phyloP scores from a whole-genome alignment of 2,329 filamentous ascomycete species.

The Triangularia setosa region DNA sequence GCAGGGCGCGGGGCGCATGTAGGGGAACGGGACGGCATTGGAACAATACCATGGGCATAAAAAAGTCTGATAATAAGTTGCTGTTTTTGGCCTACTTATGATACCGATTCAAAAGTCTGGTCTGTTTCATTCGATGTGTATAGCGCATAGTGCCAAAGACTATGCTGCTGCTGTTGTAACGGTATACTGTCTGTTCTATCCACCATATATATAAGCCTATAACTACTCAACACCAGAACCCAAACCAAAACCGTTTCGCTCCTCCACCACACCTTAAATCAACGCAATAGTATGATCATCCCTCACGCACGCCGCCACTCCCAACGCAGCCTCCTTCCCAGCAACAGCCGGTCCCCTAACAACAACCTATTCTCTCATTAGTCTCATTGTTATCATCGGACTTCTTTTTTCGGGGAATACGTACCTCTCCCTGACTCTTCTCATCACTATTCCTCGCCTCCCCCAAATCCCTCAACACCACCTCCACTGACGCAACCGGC shows the following conservation, averaged over 20 bases:
- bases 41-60: background rate
- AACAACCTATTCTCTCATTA: conserved; percentile 50
- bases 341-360: conserved; percentile 71
- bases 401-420: conserved; percentile 28
- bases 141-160: no score
- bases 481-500: conserved; percentile 74
- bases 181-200: background rate
- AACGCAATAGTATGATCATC: conserved; percentile 71
- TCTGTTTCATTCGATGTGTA: no score
- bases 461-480: conserved; percentile 64
- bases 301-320: conserved; percentile 60
- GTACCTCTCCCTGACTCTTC: conserved; percentile 59
- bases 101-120: background rate
- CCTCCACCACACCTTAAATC: conserved; percentile 30
- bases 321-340: conserved; percentile 60
- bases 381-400: background rate
- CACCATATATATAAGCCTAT: background rate
- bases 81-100: background rate
- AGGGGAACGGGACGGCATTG: background rate
- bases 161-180: no score
- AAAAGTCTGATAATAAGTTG: background rate
- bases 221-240: background rate
- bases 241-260: background rate
- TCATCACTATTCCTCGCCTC: conserved; percentile 61
- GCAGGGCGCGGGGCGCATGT: conserved; percentile 17